Evolutionary conservation across 371 early-diverging fungal species (phyloP), one percentile per base, ranked within the genome.

Genomic region (Haplosporangium sp.): DNA sequence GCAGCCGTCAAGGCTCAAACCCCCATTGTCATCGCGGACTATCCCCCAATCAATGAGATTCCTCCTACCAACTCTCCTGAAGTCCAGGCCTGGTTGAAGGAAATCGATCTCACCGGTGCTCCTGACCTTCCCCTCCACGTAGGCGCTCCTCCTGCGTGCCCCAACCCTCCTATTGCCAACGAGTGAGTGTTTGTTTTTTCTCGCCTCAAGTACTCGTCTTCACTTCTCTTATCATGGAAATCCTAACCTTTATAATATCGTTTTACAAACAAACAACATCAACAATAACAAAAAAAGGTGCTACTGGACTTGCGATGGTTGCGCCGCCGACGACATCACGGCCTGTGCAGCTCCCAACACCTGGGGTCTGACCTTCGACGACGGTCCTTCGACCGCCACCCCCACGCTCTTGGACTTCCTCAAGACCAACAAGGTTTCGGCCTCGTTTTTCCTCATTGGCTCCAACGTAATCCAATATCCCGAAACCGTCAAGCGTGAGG

Each of bases 321-420:
- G 79, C 51, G 54, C 73, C 20, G 62, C 29, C 5, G 73, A 79
- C 52, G 79, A 79, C 57, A 48, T 79, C 62, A 64, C 65, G 8
- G 51, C 61, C 46, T 79, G 79, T 51, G 65, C 52, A 23, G 62
- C 59, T 5, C 64, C 79, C 62, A 72, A 72, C 64, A 79, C 79
- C 46, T 89, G 87, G 87, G 89, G 87, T 57, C 67, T 89, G 47
- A 90, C 89, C 46, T 90, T 82, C 46, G 91, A 90, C 59, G 91
- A 91, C 59, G 91, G 91, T 43, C 91, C 91, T 41, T 79, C 79
- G 21, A 80, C 83, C 20, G 65, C 65, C 51, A 86, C 87, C 67
- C 54, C 73, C 42, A 20, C 73, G 66, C 46, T 91, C 77, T 63
- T 86, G 63, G 86, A 89, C 55, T 82, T 71, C 55, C 76, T 92